These are phyloP conservation scores for Chlorophyllum brunneum DNA, from an alignment of 768 basidiomycete species.

Conservation along the genomic window DNA sequence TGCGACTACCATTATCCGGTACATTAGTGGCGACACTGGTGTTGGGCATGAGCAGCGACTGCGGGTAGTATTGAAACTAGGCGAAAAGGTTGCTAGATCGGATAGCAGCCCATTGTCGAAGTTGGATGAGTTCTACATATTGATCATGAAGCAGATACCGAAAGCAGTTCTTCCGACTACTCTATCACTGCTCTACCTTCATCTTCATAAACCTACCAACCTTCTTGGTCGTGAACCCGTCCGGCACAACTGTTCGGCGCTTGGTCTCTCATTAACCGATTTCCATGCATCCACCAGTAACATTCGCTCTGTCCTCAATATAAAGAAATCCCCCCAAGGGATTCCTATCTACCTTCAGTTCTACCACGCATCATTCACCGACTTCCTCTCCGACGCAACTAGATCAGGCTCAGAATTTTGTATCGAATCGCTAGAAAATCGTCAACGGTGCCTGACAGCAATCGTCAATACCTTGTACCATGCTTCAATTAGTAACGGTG, in stretches of 20 bases:
- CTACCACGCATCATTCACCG: neutral
- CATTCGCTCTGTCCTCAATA: neutral
- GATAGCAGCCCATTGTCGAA: neutral
- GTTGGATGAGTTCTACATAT: neutral
- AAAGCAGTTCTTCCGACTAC: constrained; percentile 1
- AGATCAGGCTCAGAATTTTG: no score
- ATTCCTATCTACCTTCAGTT: neutral
- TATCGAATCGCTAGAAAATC: no score
- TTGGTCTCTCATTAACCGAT: neutral
- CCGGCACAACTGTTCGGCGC: neutral
- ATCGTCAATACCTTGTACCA: no score
- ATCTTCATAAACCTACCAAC: no score
- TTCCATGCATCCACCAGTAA: neutral
- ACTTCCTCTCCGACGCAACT: no score
- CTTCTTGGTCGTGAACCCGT: no score
- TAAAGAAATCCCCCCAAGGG: neutral
- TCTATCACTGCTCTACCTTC: neutral
- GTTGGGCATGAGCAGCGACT: no score
- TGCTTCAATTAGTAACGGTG: no score
- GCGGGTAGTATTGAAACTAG: no score
- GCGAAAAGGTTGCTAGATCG: no score
- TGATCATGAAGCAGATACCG: neutral
- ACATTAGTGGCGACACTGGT: no score
- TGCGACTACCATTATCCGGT: constrained; percentile 23
- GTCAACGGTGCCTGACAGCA: no score